These are phyloP conservation scores for Cardamine chenopodiifolia DNA, from an alignment of 345 rosid species.

Conservation along the genomic window DNA sequence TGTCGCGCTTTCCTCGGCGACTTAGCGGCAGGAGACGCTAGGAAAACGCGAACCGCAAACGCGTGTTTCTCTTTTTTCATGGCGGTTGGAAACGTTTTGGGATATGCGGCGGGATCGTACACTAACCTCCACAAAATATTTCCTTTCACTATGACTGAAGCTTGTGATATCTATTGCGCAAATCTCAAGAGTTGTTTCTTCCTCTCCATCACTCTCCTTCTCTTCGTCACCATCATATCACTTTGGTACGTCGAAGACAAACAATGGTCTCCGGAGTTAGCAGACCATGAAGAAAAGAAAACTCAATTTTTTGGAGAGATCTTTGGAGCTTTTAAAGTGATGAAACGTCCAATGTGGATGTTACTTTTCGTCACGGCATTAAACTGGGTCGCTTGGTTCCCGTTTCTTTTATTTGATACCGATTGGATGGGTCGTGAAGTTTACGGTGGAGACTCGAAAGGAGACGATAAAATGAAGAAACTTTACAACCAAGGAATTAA, in stretches of 20 bases:
- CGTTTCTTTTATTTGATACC: slow-evolving; percentile 74
- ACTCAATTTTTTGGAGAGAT: slow-evolving; percentile 44
- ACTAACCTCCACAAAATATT: slow-evolving; percentile 51
- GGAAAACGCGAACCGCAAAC: slow-evolving; percentile 57
- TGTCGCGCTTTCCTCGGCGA: slow-evolving; percentile 87
- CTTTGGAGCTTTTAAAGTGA: slow-evolving; percentile 48
- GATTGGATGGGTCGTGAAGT: slow-evolving; percentile 93
- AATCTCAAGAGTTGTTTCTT: slow-evolving; percentile 81
- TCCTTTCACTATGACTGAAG: slow-evolving; percentile 66
- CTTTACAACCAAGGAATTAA: slow-evolving; percentile 65
- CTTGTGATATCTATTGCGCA: slow-evolving; percentile 78
- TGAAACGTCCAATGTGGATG: slow-evolving; percentile 69
- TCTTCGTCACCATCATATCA: slow-evolving; percentile 43
- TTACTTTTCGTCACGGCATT: slow-evolving; percentile 62
- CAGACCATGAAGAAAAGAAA: neutral
- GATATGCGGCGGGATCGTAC: slow-evolving; percentile 77
- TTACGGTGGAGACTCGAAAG: slow-evolving; percentile 63
- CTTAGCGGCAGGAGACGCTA: slow-evolving; percentile 54
- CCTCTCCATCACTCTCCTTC: slow-evolving; percentile 55
- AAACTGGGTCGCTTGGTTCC: slow-evolving; percentile 85
- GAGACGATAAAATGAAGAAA: slow-evolving; percentile 17
- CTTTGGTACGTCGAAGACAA: slow-evolving; percentile 50
- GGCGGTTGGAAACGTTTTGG: slow-evolving; percentile 87
- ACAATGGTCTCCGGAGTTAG: slow-evolving; percentile 35
- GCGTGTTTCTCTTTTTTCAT: slow-evolving; percentile 72